Conservation (phyloP, 2,329 filamentous ascomycete genomes). For the Aspergillus niger region DNA sequence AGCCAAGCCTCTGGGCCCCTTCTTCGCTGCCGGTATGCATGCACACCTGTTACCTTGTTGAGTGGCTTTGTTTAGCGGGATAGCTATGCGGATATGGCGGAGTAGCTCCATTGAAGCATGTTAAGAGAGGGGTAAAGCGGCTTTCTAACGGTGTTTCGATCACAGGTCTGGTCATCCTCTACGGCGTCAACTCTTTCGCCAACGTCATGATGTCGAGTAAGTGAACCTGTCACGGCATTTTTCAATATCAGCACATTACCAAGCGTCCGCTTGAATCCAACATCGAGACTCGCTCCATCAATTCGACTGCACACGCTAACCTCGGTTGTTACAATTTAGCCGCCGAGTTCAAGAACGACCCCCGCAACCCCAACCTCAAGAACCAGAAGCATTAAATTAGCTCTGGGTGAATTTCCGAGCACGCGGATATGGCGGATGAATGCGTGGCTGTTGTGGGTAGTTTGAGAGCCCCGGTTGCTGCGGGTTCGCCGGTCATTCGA, state of each 20-base stretch:
- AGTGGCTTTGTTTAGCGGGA: neutral
- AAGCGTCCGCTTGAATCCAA: neutral
- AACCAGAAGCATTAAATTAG: constrained; percentile 40
- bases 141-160: constrained; percentile 30
- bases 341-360: constrained; percentile 96
- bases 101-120: neutral
- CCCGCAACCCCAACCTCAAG: constrained; percentile 66
- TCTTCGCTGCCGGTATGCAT: constrained; percentile 88
- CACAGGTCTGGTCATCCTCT: constrained; percentile 79
- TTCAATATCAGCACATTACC: neutral
- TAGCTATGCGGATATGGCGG: neutral
- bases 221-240: constrained; percentile 35
- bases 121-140: neutral
- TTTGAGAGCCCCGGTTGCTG: constrained; percentile 22
- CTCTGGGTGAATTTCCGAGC: constrained; percentile 18
- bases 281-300: neutral
- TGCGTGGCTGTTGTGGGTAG: constrained; percentile 21
- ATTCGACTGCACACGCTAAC: constrained; percentile 23
- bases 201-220: constrained; percentile 77
- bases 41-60: neutral
- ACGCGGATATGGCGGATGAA: constrained; percentile 21
- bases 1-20: constrained; percentile 91
- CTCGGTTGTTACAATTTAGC: constrained; percentile 52
- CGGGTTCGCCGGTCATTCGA: constrained; percentile 26
- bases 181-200: constrained; percentile 85